phyloP scores from a whole-genome alignment of 2,329 filamentous ascomycete species.

The Paecilomyces niveus region DNA sequence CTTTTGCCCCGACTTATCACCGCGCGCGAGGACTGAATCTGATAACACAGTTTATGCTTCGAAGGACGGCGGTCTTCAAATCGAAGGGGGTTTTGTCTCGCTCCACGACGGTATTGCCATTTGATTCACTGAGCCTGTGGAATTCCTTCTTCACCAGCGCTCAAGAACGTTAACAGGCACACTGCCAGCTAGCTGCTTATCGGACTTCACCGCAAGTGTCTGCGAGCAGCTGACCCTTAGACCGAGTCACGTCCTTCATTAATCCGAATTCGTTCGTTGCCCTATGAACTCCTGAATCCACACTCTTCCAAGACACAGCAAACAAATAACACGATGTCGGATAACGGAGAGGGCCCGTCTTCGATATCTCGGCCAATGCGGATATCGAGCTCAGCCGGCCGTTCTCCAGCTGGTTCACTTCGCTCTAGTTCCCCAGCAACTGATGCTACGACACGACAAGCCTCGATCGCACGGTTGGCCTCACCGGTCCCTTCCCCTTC shows the following conservation, averaged over 20 bases:
- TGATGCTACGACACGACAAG: slow-evolving; percentile 42
- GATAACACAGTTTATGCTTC: background rate
- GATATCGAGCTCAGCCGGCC: slow-evolving; percentile 15
- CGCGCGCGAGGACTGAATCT: background rate
- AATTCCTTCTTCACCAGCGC: background rate
- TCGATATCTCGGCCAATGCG: slow-evolving; percentile 23
- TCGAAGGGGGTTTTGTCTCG: background rate
- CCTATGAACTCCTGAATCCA: slow-evolving; percentile 2
- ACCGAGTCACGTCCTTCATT: background rate
- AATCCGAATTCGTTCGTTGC: background rate
- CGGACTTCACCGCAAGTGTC: background rate
- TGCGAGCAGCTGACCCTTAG: background rate
- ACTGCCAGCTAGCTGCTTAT: background rate
- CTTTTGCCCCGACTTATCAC: background rate
- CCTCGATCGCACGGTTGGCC: slow-evolving; percentile 48
- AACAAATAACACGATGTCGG: slow-evolving; percentile 18
- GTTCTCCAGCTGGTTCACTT: slow-evolving; percentile 17
- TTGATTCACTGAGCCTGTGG: background rate
- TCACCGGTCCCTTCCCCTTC: slow-evolving; percentile 47
- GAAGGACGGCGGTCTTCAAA: background rate
- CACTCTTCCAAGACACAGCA: slow-evolving; percentile 5
- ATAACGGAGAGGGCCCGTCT: slow-evolving; percentile 32
- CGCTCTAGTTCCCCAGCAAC: slow-evolving; percentile 28
- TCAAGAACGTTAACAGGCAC: background rate
- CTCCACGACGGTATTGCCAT: background rate